Evolutionary conservation across 1,284 basidiomycete genomes (phyloP), one percentile per base, ranked within the genome.

Genomic region (Tylopilus sp.): DNA sequence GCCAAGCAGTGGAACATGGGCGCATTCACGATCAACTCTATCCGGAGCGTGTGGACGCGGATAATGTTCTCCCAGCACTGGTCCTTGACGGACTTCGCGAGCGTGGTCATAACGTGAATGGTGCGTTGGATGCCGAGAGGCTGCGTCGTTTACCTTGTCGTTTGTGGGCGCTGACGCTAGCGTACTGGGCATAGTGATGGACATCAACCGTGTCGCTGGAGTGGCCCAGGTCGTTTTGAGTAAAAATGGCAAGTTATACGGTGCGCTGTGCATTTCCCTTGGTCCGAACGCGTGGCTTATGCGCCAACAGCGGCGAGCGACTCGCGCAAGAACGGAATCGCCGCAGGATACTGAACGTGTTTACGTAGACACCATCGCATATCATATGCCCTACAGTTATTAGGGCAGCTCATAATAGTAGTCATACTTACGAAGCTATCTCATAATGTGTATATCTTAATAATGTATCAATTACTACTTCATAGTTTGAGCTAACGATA

Each of bases 1-100:
- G 91, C 67, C 79, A 86, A 39, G 94, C 96, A 0, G 89, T 98
- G 45, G 97, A 98, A 80, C 86, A 82, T 70, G 91, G 93, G 1
- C 86, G 96, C n/a, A 78, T 98, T n/a, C 96, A 98, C 77, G 89
- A 98, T 77, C 97, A 98, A 78, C 83, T 98, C 35, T 91, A 90
- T 70, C 96, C 97, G 1, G 68, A 77, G 23, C 55, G 80, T 34
- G 84, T 93, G 9, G 87, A 90, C 21, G 85, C 88, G 37, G 95
- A 97, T 72, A 81, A 84, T 69, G 84, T 86, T 0, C 88, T 90
- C 73, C 86, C 89, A 5, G 65, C 74, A 35, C 76, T 85, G 34
- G 74, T 91, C 35, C 68, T 95, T 8, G 81, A 87, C 25, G 89
- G 79, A 6, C 83, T 98, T 35, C 76, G 80, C 57, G 75, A 77